phyloP scores from a whole-genome alignment of 2,329 filamentous ascomycete genomes.

The Coniella vitis region DNA sequence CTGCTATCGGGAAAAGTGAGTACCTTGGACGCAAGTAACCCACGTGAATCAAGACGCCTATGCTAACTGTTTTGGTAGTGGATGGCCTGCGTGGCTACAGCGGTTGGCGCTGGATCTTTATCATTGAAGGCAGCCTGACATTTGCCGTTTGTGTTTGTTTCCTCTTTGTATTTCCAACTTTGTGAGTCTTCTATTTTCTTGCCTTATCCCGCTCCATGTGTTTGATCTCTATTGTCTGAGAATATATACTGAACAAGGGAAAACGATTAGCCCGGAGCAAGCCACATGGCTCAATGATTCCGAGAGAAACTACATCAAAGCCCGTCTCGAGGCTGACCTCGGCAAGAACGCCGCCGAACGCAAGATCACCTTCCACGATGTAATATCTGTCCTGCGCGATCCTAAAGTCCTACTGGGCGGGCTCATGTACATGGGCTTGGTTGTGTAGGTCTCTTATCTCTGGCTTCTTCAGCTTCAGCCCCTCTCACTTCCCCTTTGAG shows the following conservation, averaged over 20 bases:
- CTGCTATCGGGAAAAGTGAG: slow-evolving; percentile 72
- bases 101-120: slow-evolving; percentile 80
- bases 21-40: not conserved
- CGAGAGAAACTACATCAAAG: slow-evolving; percentile 60
- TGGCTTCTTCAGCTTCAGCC: too few relatives aligned
- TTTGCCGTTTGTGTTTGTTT: slow-evolving; percentile 54
- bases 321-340: slow-evolving; percentile 61
- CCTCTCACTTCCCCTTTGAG: too few relatives aligned
- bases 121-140: slow-evolving; percentile 65
- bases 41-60: too few relatives aligned
- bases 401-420: slow-evolving; percentile 67
- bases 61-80: slow-evolving; percentile 35
- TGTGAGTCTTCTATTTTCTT: slow-evolving; percentile 32
- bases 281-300: slow-evolving; percentile 66
- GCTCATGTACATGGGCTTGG: slow-evolving; percentile 73
- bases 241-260: slow-evolving; percentile 1
- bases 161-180: slow-evolving; percentile 65
- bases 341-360: slow-evolving; percentile 59
- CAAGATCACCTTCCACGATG: slow-evolving; percentile 51
- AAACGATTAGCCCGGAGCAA: slow-evolving; percentile 51
- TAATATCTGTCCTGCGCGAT: slow-evolving; percentile 61
- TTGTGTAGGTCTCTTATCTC: slow-evolving; percentile 7
- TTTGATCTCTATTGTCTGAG: too few relatives aligned
- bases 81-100: slow-evolving; percentile 58
- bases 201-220: too few relatives aligned